These are phyloP conservation scores for Penicillium concentricum DNA, from an alignment of 2,329 filamentous ascomycete genomes.

Conservation along the genomic window DNA sequence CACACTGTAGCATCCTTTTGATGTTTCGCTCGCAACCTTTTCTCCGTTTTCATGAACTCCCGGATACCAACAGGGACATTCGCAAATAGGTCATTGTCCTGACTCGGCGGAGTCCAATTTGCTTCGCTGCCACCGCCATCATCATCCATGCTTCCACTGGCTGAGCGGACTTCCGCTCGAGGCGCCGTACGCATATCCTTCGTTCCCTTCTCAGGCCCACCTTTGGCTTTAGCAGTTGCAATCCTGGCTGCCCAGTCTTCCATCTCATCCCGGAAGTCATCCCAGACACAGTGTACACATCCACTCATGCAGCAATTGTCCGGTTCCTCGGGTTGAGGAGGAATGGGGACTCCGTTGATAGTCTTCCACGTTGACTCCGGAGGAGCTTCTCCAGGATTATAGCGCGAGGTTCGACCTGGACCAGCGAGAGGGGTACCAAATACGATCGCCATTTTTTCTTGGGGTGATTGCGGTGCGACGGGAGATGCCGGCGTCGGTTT, in stretches of 20 bases:
- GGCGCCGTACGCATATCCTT: conserved; percentile 33
- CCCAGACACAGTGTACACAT: conserved; percentile 97
- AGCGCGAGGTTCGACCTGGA: conserved; percentile 63
- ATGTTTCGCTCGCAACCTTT: conserved; percentile 78
- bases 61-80: conserved; percentile 86
- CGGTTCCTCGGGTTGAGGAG: conserved; percentile 80
- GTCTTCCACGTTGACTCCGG: conserved; percentile 56
- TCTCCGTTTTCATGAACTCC: conserved; percentile 97
- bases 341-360: conserved; percentile 77
- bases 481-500: conserved; percentile 18
- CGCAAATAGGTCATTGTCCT: conserved; percentile 65
- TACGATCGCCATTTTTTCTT: conserved; percentile 63
- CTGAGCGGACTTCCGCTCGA: conserved; percentile 47
- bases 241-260: conserved; percentile 77
- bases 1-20: conserved; percentile 44
- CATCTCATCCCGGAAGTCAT: conserved; percentile 84
- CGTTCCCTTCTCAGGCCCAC: conserved; percentile 24
- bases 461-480: conserved; percentile 30
- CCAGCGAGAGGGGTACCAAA: conserved; percentile 79
- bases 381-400: conserved; percentile 54
- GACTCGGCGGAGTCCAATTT: conserved; percentile 57
- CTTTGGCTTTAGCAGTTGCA: conserved; percentile 56
- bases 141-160: conserved; percentile 68
- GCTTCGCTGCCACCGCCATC: conserved; percentile 73
- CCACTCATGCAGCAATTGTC: conserved; percentile 99